Base-by-base conservation (phyloP, 495 filamentous ascomycete genomes). In the Podospora didyma region DNA sequence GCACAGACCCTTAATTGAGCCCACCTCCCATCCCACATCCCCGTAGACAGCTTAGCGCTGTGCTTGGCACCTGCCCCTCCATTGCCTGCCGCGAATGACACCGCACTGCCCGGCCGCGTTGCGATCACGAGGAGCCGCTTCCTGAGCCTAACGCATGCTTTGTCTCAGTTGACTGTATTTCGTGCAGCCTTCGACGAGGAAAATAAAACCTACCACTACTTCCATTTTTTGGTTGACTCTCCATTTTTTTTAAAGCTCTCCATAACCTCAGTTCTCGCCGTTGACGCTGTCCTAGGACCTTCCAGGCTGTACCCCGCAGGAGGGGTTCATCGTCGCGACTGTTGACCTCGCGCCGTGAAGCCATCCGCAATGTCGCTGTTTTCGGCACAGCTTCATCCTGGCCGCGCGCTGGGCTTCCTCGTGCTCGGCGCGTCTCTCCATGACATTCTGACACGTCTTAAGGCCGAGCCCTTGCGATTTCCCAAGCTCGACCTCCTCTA, bases 341-440 rank as follows among this genome's bases (percentile, higher is more conserved):
- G 12, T 21, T 10, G 3, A 7, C 45, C 11, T 14, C 45, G 21
- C 1, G 2, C 22, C 20, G 11, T n/a, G 39, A 51, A 46, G 21
- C 7, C 3, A 23, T 24, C 54, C 35, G 16, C 51, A 10, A 71
- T 69, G 65, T 62, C 84, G 54, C 77, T 75, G 59, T 82, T 81
- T 61, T 77, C 84, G 39, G 85, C 85, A 46, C 85, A 87, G 70
- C 83, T 96, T 21, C 75, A 86, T 64, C 92, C 92, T 7, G 86
- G 87, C 39, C 83, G 86, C 60, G 87, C 82, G 26, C 70, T 97
- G 35, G 90, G 91, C 19, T 90, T 90, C 62, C 79, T 96, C 49
- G 92, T 85, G 21, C 84, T 98, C 45, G 94, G 94, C 52, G 86
- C 88, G 56, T 96, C 94, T 1, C 78, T 97, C 39, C 91, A 96